Percentiles rank a stretch among this genome's conserved stretches.
Conservation (phyloP, 1,139 yeast species). For the Kodamaea anthophila region DNA sequence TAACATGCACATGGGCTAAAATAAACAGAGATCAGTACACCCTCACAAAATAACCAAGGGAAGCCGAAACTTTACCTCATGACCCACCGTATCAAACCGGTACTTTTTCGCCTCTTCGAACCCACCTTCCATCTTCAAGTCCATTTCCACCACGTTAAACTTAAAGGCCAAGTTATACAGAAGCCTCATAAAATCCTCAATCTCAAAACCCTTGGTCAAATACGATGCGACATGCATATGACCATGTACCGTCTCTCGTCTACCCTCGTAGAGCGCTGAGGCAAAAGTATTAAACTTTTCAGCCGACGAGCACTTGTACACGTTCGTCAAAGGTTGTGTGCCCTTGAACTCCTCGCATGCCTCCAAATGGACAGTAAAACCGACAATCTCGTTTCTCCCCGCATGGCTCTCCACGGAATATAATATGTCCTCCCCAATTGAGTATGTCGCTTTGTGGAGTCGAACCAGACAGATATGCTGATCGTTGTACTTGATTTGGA, state of each 20-base stretch:
- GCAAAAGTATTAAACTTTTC: constrained; percentile 33
- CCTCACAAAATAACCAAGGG: constrained; percentile 9
- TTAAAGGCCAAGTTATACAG: constrained; percentile 35
- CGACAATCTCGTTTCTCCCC: constrained; percentile 23
- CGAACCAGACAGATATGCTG: constrained; percentile 28
- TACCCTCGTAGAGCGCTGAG: constrained; percentile 13
- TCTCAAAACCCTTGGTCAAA: constrained; percentile 34
- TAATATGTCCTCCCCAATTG: constrained; percentile 45
- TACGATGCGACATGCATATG: constrained; percentile 27
- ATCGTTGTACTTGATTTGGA: constrained; percentile 32
- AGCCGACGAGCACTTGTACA: constrained; percentile 34
- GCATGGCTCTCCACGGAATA: constrained; percentile 17
- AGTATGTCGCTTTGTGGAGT: constrained; percentile 40
- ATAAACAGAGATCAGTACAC: background rate
- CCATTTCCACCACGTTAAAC: constrained; percentile 29
- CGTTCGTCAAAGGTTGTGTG: constrained; percentile 17
- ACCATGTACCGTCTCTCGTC: constrained; percentile 15
- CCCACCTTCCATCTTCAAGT: constrained; percentile 17
- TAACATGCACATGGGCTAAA: too few relatives aligned
- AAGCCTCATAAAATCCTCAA: constrained; percentile 32
- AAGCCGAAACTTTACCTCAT: constrained; percentile 30
- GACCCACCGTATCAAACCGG: constrained; percentile 25
- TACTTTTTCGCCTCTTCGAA: constrained; percentile 14
- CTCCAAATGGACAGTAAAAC: constrained; percentile 31
- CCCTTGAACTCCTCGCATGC: constrained; percentile 35